Evolutionary conservation across 352 stramenopile genomes (phyloP), one percentile per base, ranked within the genome.

Genomic region (Paralagenidium karlingii): DNA sequence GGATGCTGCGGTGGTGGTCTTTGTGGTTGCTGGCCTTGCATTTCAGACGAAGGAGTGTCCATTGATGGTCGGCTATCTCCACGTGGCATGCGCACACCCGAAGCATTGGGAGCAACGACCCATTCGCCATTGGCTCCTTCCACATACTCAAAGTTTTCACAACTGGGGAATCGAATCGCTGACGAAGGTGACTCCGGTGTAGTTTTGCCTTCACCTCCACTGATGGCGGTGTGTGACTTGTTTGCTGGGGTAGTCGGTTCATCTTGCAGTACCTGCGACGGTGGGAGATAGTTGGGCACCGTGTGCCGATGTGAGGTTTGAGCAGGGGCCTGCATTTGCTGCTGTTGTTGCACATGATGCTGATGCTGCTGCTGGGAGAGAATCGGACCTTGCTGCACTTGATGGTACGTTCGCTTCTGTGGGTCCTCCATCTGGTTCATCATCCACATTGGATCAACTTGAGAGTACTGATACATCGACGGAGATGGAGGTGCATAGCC

Each of bases 71-170:
- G 16, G 22, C 3, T 16, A 3, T 7, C 3, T 22, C 3, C 3
- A 3, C 22, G 3, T 22, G 19, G 19, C 30, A 20, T 22, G 22
- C 22, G 16, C 7, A 20, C 30, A 22, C 22, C 16, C 3, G 30
- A 36, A 22, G 19, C 16, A 16, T 36, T 36, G 16, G 7, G 3
- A 7, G 7, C 7, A 36, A 20, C 30, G 22, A 36, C 22, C 30
- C 30, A 36, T 36, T 36, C 30, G 22, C 30, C 30, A 36, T 36
- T 36, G 30, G 19, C 30, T 3, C 30, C 30, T 36, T 36, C 30
- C 30, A 36, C 30, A 20, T 8, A 36, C 30, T 36, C 30, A 7
- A 36, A 36, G 19, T 22, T 36, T 36, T 36, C 30, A 3, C 16
- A 36, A 7, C 30, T n/a, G n/a, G n/a, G n/a, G n/a, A n/a, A n/a